phyloP scores from a whole-genome alignment of 352 stramenopile species.

The Halophytophthora batemanensis region DNA sequence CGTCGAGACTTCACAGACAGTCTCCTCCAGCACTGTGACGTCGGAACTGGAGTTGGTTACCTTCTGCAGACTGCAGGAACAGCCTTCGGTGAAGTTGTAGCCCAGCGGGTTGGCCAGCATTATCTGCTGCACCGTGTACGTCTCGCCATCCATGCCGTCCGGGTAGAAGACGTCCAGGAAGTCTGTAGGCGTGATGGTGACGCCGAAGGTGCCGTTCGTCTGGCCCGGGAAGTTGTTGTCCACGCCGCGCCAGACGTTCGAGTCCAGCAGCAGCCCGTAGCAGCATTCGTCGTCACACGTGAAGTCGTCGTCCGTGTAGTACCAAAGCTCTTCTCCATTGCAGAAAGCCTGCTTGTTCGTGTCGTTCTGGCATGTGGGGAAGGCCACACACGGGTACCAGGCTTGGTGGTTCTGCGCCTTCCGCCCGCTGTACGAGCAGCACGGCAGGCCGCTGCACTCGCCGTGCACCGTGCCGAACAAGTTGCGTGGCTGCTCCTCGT shows the following conservation, averaged over 20 bases:
- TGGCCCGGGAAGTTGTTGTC: constrained; percentile 61
- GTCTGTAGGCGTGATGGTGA: constrained; percentile 69
- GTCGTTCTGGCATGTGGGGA: constrained; percentile 73
- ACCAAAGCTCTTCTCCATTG: constrained; percentile 44
- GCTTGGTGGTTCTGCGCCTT: constrained; percentile 65
- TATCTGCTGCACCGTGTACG: constrained; percentile 69
- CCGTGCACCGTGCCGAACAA: constrained; percentile 61
- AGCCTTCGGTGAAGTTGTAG: constrained; percentile 55
- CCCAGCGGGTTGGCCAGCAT: constrained; percentile 64
- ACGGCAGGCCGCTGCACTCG: constrained; percentile 75
- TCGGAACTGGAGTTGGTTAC: constrained; percentile 15
- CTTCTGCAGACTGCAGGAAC: constrained; percentile 41
- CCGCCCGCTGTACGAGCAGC: constrained; percentile 64
- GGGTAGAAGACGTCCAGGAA: constrained; percentile 63
- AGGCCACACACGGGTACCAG: constrained; percentile 82
- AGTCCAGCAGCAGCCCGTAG: constrained; percentile 56
- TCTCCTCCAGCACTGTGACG: constrained; percentile 15
- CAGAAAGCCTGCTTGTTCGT: constrained; percentile 64
- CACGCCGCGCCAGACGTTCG: constrained; percentile 66
- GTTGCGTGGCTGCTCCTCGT: constrained; percentile 32
- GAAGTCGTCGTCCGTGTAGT: constrained; percentile 54
- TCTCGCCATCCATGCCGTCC: constrained; percentile 34
- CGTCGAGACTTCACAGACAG: constrained; percentile 43
- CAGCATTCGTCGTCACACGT: constrained; percentile 75
- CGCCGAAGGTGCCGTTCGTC: constrained; percentile 70